Evolutionary conservation across 169 alveolate genomes (phyloP), one percentile per base, ranked within the genome.

Genomic region (Condylostoma magnum): DNA sequence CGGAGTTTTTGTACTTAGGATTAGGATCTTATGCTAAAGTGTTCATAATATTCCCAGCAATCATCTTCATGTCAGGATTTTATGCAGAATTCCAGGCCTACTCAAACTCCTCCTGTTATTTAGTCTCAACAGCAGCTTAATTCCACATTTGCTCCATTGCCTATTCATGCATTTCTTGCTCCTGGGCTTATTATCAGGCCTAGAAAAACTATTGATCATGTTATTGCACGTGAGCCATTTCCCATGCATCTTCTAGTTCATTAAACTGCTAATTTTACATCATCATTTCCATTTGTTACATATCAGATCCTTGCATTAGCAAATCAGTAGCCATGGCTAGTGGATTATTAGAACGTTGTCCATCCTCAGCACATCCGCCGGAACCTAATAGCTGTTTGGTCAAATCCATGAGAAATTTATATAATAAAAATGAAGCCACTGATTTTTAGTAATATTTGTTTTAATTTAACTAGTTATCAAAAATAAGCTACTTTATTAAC

Each of bases 201-300:
- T 41, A 10, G 10, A 10, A 10, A 15, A 41, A 41, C 15, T 41
- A 10, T 41, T 41, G 20, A 10, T 41, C 20, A 10, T 10, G 20
- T 41, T 15, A 10, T 41, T 41, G 48, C 48, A 41, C 15, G 20
- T 41, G 20, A 10, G 48, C 48, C 20, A 12, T 41, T 60, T 60
- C 71, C 71, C 71, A 60, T 38, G 56, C 37, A 60, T 60, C 71
- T 18, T 60, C 57, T n/a, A 60, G 31, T 22, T 38, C 46, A 60
- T 60, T 55, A 2, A n/a, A 18, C n/a, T n/a, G n/a, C n/a, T n/a
- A n/a, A n/a, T n/a, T n/a, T n/a, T 20, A 51, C 18, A 15, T 51
- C 60, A 1, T 15, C 60, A 1, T 51, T 25, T 51, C 60, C 25
- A 51, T 33, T 51, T 51, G 60, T n/a, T 51, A 10, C 15, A 51